Evolutionary conservation across 2,329 filamentous ascomycete genomes (phyloP).

Genomic region (Trichoderma gracile): DNA sequence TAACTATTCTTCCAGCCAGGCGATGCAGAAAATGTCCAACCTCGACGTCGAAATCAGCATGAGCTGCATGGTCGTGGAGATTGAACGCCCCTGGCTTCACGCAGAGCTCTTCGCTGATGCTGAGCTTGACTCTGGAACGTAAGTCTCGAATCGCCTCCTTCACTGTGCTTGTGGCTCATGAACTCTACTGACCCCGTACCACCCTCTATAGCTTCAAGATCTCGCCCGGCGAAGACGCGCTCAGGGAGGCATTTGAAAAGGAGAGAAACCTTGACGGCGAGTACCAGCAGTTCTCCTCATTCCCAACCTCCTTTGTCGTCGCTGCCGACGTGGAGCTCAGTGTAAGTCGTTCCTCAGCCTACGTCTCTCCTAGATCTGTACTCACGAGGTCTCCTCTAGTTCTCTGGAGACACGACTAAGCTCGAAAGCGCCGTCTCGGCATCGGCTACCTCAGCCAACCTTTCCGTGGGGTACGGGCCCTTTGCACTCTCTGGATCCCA

Average conservation of each 20-base stretch:
- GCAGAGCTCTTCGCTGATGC: neutral
- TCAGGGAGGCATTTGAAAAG: neutral
- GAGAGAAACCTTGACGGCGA: neutral
- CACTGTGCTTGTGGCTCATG: too few species aligned
- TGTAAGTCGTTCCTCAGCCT: neutral
- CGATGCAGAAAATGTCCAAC: neutral
- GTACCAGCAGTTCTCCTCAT: neutral
- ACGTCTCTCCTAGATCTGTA: too few species aligned
- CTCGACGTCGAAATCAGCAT: neutral
- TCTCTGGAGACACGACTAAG: neutral
- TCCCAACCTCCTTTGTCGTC: neutral
- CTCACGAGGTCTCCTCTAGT: neutral
- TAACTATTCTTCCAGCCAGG: too few species aligned
- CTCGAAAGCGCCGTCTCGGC: too few species aligned
- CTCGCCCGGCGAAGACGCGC: neutral
- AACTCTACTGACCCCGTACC: too few species aligned
- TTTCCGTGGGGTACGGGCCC: neutral
- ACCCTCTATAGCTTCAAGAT: neutral
- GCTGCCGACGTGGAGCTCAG: neutral
- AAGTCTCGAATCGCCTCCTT: too few species aligned
- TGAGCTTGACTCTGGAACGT: neutral
- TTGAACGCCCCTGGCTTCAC: conserved; percentile 1
- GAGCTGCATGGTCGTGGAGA: neutral
- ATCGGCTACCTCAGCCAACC: too few species aligned
- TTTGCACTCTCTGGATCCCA: neutral